A percentile compares a stretch with the other conserved stretches of the same genome.
These are phyloP conservation scores for Rasamsonia emersonii DNA, from an alignment of 2,329 filamentous ascomycete species.

Conservation along the genomic window DNA sequence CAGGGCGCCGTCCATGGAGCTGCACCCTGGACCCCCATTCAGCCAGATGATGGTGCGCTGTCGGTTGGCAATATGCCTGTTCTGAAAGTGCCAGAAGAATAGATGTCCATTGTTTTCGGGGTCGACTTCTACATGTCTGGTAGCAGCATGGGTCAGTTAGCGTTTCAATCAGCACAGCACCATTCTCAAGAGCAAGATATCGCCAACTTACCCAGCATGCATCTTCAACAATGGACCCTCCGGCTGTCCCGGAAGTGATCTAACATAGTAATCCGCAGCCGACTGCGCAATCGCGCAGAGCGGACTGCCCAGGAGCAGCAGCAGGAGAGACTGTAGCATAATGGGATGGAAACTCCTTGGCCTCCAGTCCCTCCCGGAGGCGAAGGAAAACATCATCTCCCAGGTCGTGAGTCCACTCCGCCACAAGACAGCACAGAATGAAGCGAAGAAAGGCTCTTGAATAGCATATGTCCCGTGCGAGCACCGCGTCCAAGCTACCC, in stretches of 20 bases:
- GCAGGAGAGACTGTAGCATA: slow-evolving; percentile 17
- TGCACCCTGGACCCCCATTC: slow-evolving; percentile 94
- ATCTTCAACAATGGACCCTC: slow-evolving; percentile 76
- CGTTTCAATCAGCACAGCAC: slow-evolving; percentile 6
- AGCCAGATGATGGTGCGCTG: slow-evolving; percentile 93
- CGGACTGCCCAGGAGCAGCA: slow-evolving; percentile 19
- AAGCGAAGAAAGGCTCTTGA: too few relatives aligned
- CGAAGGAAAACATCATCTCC: slow-evolving; percentile 15
- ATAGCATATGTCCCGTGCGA: too few relatives aligned
- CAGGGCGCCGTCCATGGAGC: slow-evolving; percentile 90
- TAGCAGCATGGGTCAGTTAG: slow-evolving; percentile 5
- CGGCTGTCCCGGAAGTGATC: slow-evolving; percentile 74
- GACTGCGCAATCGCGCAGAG: slow-evolving; percentile 37
- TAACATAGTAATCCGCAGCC: slow-evolving; percentile 84
- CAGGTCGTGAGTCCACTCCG: too few relatives aligned
- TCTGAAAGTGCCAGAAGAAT: slow-evolving; percentile 98
- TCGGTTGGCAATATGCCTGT: slow-evolving; percentile 85
- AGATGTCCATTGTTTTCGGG: slow-evolving; percentile 81
- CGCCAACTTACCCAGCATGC: slow-evolving; percentile 77
- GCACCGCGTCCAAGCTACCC: too few relatives aligned
- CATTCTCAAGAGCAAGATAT: neutral
- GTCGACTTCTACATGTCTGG: slow-evolving; percentile 82
- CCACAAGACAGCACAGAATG: neutral
- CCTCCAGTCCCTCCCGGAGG: slow-evolving; percentile 10
- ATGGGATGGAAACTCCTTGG: slow-evolving; percentile 9